These are phyloP conservation scores for Madurella mycetomatis DNA, from an alignment of 2,329 filamentous ascomycete species.

Conservation along the genomic window DNA sequence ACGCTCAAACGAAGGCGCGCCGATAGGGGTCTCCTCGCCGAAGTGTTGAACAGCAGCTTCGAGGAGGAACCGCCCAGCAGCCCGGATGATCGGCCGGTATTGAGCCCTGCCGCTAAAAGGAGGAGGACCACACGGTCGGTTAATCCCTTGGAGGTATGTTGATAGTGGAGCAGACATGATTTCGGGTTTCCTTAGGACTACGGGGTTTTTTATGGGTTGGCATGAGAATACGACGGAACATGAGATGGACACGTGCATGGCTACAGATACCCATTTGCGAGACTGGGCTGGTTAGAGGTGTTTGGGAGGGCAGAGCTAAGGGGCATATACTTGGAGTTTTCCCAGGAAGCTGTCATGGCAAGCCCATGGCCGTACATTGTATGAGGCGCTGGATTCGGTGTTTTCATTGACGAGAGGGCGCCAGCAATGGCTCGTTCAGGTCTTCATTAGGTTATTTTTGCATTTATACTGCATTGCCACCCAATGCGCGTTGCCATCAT, in stretches of 20 bases:
- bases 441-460: not conserved
- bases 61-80: constrained; percentile 30
- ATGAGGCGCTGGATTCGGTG: constrained; percentile 5
- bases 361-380: not conserved
- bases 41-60: constrained; percentile 40
- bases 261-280: not conserved
- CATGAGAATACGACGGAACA: constrained; percentile 5
- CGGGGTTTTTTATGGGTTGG: not conserved
- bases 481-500: not conserved
- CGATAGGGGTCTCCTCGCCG: constrained; percentile 35
- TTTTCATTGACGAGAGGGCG: not conserved
- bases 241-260: constrained; percentile 5
- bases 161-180: not conserved
- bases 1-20: constrained; percentile 32
- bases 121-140: constrained; percentile 26
- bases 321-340: not conserved
- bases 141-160: constrained; percentile 30
- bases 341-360: not conserved
- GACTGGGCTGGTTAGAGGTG: constrained; percentile 5
- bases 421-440: not conserved
- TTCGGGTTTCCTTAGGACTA: not conserved
- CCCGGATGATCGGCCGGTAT: constrained; percentile 23
- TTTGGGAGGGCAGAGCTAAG: not conserved
- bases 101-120: constrained; percentile 33
- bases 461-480: not conserved